Evolutionary conservation across 2,329 filamentous ascomycete species (phyloP), one percentile per base, ranked within the genome.

Genomic region (Lithohypha guttulata): DNA sequence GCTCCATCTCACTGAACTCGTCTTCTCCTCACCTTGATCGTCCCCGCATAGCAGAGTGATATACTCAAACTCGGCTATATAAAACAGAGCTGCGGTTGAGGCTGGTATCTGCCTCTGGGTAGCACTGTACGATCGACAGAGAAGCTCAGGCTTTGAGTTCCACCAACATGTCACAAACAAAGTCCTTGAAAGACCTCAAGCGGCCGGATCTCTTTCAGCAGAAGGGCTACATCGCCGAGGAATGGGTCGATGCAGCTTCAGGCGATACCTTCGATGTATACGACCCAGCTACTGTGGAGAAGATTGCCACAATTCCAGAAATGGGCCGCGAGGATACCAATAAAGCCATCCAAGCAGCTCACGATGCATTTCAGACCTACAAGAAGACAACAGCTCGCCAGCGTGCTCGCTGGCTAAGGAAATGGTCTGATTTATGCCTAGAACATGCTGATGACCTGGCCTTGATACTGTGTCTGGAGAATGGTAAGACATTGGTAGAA

Each of bases 261-360:
- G 85, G 86, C 57, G 79, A 91, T 72, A 94, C 84, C 28, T 98
- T 96, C 60, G 79, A 89, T 58, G 84, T 96, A 44, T 42, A 42
- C 17, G 85, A 98, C 59, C 91, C 91, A 5, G 79, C 85, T 1
- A 84, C 84, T 8, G 82, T 83, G 50, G 73, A 81, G 50, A 62
- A 82, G 22, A 86, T 96, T 52, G 86, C 84, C 42, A 84, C 76
- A 11, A 80, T 81, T 55, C 86, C 91, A 46, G 65, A 96, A 55
- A 91, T 91, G 70, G 73, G 79, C 51, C 68, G 70, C 45, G 66
- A 73, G 50, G 91, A 98, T 57, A 81, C 83, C 28, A 73, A 86
- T 55, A 69, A 69, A 33, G 89, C 91, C 55, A 91, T 96, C 57
- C 65, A 75, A 41, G 84, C 84, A 13, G 91, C 91, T 6, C 72